phyloP scores from a whole-genome alignment of 2,329 filamentous ascomycete genomes.

The Xylaria sp. region DNA sequence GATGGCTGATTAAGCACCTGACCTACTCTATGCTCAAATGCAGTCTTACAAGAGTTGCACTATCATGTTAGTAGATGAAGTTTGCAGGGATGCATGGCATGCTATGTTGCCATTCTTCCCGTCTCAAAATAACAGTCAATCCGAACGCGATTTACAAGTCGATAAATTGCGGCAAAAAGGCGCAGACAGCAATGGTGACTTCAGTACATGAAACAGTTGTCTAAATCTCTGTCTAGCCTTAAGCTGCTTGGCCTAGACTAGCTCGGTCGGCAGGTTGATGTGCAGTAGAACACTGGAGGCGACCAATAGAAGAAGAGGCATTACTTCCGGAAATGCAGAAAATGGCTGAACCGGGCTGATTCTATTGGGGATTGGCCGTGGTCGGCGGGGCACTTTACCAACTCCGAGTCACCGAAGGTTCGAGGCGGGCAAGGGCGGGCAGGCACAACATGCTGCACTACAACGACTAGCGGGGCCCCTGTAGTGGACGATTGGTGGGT shows the following conservation, averaged over 20 bases:
- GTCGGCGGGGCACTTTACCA: constrained; percentile 13
- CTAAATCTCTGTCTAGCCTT: neutral
- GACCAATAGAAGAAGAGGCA: constrained; percentile 26
- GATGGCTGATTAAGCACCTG: neutral
- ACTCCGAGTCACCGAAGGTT: constrained; percentile 32
- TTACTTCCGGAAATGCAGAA: constrained; percentile 16
- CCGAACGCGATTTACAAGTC: neutral
- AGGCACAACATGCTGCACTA: constrained; percentile 24
- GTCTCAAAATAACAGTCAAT: neutral
- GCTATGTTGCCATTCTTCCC: constrained; percentile 19
- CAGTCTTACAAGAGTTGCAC: neutral
- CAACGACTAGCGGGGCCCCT: constrained; percentile 8
- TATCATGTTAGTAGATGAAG: neutral
- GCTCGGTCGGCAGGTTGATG: neutral
- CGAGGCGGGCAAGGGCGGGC: constrained; percentile 2
- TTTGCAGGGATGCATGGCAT: constrained; percentile 17
- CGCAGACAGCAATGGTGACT: neutral
- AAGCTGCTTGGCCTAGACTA: neutral
- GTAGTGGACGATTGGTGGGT: constrained; percentile 11
- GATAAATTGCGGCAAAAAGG: neutral
- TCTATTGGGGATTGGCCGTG: constrained; percentile 26
- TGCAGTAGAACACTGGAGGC: neutral
- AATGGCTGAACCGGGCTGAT: constrained; percentile 23
- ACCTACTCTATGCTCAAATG: neutral
- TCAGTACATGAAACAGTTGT: neutral